phyloP scores from a whole-genome alignment of 345 rosid species.

The Lepidium didymum region DNA sequence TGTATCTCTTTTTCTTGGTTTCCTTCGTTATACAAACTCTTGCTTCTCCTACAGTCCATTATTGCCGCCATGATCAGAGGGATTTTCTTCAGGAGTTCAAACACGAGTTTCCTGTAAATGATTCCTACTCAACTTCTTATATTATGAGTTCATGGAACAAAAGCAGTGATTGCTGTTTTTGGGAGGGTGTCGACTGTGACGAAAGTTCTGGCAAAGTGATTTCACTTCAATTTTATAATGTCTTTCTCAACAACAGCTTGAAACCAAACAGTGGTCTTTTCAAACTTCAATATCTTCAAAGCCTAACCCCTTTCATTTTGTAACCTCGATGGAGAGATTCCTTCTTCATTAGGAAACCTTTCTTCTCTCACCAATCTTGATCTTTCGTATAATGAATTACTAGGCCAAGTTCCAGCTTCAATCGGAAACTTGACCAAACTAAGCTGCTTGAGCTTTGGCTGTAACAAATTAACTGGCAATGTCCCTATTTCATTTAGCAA shows the following conservation, averaged over 20 bases:
- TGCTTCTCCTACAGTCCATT: not conserved
- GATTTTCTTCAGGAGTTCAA: not conserved
- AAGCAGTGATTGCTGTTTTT: not conserved
- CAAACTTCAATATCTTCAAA: not conserved
- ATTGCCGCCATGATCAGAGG: not conserved
- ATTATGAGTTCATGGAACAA: too few species aligned
- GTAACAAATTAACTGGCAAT: not conserved
- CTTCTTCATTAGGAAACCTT: constrained; percentile 9
- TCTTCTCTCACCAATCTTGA: not conserved
- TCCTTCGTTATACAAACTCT: not conserved
- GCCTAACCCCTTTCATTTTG: fast-evolving
- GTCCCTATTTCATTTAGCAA: not conserved
- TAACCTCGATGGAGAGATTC: not conserved
- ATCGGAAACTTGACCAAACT: not conserved
- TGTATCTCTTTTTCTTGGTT: not conserved
- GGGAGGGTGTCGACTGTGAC: not conserved
- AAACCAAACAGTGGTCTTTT: not conserved
- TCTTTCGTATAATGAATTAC: not conserved
- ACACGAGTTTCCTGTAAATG: too few species aligned
- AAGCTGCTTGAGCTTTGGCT: fast-evolving
- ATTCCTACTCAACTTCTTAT: not conserved
- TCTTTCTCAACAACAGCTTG: not conserved
- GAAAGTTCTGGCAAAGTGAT: not conserved
- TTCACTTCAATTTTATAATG: fast-evolving
- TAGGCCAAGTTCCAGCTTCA: not conserved